Conservation (phyloP, 2,329 filamentous ascomycete species). For the Neonectria sp. region DNA sequence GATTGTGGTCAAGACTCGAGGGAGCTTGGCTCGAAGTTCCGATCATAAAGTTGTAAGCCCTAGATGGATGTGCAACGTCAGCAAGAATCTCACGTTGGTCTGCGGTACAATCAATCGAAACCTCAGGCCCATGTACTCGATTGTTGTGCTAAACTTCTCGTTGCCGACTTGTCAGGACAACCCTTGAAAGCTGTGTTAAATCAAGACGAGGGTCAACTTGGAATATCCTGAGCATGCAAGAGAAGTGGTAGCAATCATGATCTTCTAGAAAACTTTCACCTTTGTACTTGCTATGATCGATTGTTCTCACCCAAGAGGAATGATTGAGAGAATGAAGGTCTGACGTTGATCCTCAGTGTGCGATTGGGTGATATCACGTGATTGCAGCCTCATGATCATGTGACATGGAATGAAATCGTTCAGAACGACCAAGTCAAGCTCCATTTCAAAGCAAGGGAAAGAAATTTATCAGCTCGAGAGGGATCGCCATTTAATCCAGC, state of each 20-base stretch:
- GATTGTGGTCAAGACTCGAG: not conserved
- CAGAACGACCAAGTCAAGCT: conserved; percentile 3
- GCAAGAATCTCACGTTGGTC: not conserved
- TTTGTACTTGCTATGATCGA: not conserved
- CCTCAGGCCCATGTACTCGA: not conserved
- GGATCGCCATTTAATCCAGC: not conserved
- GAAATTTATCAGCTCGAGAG: conserved; percentile 4
- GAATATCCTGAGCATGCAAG: not conserved
- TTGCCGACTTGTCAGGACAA: not conserved
- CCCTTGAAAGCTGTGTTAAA: no score
- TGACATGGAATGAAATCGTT: conserved; percentile 20
- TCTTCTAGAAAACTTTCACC: not conserved
- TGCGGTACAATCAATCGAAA: not conserved
- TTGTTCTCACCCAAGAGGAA: not conserved
- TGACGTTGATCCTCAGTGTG: not conserved
- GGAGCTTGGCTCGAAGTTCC: not conserved
- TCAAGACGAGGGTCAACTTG: not conserved
- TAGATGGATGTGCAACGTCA: not conserved
- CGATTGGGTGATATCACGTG: conserved; percentile 13
- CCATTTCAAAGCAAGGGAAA: conserved; percentile 19
- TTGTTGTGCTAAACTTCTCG: not conserved
- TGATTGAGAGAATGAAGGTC: not conserved
- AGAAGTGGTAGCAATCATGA: not conserved
- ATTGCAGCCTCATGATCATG: conserved; percentile 1
- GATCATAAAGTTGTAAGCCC: not conserved